Conservation (phyloP, 1,139 yeast species). For the Chernovozyma aurita region DNA sequence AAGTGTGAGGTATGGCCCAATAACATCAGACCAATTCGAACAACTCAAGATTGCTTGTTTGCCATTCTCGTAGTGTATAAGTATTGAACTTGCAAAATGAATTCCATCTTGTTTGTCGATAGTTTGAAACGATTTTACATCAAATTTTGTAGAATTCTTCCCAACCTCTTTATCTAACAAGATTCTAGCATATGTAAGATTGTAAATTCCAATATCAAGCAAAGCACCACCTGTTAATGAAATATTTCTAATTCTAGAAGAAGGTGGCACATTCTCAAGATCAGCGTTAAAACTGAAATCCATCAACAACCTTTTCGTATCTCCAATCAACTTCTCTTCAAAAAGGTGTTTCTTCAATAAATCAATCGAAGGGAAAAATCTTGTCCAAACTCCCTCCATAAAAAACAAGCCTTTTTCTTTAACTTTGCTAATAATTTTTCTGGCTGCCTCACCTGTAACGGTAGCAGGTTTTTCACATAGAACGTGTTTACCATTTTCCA, state of each 20-base stretch:
- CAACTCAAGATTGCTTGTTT: slow-evolving; percentile 33
- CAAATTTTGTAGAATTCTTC: slow-evolving; percentile 22
- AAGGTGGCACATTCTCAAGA: slow-evolving; percentile 20
- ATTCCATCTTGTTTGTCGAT: slow-evolving; percentile 24
- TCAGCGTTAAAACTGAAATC: slow-evolving; percentile 37
- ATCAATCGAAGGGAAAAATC: slow-evolving; percentile 51
- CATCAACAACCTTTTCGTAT: slow-evolving; percentile 34
- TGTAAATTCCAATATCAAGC: slow-evolving; percentile 57
- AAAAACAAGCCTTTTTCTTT: slow-evolving; percentile 40
- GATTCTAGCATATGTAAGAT: slow-evolving; percentile 45
- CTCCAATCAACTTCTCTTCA: slow-evolving; percentile 44
- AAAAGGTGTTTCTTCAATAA: slow-evolving; percentile 37
- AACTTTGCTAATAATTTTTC: slow-evolving; percentile 43
- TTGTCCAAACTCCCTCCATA: slow-evolving; percentile 67
- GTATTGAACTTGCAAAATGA: slow-evolving; percentile 32
- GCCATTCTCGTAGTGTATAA: slow-evolving; percentile 30
- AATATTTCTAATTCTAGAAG: slow-evolving; percentile 37
- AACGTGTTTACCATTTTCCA: slow-evolving; percentile 49
- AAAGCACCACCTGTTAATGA: slow-evolving; percentile 58
- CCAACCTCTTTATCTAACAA: slow-evolving; percentile 33
- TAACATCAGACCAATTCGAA: slow-evolving; percentile 25
- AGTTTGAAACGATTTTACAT: slow-evolving; percentile 26
- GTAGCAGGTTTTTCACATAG: slow-evolving; percentile 62
- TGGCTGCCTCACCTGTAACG: slow-evolving; percentile 45
- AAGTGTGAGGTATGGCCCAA: slow-evolving; percentile 25